Conservation (phyloP, 2,329 filamentous ascomycete genomes). For the Emmonsia crescens region DNA sequence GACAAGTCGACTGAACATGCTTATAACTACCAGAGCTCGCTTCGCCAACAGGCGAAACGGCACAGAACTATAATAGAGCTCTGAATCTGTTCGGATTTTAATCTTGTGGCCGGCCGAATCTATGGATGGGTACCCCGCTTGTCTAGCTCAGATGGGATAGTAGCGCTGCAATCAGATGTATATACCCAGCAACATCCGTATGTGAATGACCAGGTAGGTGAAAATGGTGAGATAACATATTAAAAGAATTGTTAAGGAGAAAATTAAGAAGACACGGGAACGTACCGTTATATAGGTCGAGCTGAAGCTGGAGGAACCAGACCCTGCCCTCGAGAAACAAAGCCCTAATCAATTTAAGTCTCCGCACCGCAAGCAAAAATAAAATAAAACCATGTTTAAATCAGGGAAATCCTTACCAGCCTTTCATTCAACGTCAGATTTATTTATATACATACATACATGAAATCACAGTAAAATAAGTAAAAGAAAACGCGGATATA, state of each 20-base stretch:
- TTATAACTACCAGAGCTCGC: background rate
- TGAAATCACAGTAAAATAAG: background rate
- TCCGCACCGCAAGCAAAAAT: too few species aligned
- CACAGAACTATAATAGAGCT: background rate
- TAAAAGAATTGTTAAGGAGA: background rate
- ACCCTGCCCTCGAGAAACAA: background rate
- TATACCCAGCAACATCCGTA: background rate
- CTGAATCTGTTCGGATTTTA: background rate
- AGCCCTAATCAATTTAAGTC: background rate
- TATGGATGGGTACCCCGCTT: background rate
- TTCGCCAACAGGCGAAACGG: background rate
- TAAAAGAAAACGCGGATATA: background rate
- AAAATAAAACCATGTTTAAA: too few species aligned
- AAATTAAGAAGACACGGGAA: background rate
- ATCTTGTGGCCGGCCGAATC: background rate
- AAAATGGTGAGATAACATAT: background rate
- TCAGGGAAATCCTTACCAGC: background rate
- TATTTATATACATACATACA: slow-evolving; percentile 4
- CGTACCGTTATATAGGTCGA: background rate
- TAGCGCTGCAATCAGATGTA: background rate
- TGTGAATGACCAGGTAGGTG: too few species aligned
- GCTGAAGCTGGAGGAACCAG: background rate
- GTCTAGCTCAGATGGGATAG: background rate
- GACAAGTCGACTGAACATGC: background rate
- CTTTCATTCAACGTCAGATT: background rate